Evolutionary conservation across 805 yeast genomes (phyloP).

Genomic region (Candida boleticola): DNA sequence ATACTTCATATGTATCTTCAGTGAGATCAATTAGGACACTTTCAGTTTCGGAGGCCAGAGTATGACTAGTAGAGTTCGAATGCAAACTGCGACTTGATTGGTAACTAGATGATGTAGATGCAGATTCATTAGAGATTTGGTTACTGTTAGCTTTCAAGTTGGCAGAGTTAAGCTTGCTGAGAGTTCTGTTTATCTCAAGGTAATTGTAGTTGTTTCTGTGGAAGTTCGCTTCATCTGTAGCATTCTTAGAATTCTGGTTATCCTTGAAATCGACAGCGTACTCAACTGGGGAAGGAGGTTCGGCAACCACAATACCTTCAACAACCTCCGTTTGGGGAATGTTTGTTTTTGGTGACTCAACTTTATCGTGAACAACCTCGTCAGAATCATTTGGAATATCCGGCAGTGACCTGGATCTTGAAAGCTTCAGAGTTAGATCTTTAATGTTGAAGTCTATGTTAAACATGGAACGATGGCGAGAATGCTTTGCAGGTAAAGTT

Average conservation of each 20-base stretch:
- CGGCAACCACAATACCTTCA: conserved; percentile 28
- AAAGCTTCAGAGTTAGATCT: conserved; percentile 2
- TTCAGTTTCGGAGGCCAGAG: conserved; percentile 31
- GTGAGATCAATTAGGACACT: conserved; percentile 44
- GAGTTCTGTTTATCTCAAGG: conserved; percentile 5
- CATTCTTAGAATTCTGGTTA: conserved; percentile 4
- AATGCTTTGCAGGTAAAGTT: conserved; percentile 28
- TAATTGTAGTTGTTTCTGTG: conserved; percentile 4
- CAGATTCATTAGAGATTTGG: conserved; percentile 2
- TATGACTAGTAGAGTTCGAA: conserved; percentile 24
- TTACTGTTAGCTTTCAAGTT: background rate
- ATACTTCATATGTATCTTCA: conserved; percentile 37
- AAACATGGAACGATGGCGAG: conserved; percentile 40
- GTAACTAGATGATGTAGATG: conserved; percentile 21
- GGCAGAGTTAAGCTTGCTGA: conserved; percentile 2
- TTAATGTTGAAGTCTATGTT: conserved; percentile 23
- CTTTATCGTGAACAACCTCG: background rate
- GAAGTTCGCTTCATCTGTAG: background rate
- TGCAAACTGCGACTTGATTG: conserved; percentile 26
- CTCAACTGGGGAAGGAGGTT: conserved; percentile 35
- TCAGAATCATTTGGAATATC: background rate
- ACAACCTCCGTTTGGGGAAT: background rate
- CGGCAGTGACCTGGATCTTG: conserved; percentile 2
- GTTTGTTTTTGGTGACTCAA: no score
- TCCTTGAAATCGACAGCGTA: conserved; percentile 43